These are phyloP conservation scores for Russula lepida DNA, from an alignment of 768 basidiomycete genomes.

Conservation along the genomic window DNA sequence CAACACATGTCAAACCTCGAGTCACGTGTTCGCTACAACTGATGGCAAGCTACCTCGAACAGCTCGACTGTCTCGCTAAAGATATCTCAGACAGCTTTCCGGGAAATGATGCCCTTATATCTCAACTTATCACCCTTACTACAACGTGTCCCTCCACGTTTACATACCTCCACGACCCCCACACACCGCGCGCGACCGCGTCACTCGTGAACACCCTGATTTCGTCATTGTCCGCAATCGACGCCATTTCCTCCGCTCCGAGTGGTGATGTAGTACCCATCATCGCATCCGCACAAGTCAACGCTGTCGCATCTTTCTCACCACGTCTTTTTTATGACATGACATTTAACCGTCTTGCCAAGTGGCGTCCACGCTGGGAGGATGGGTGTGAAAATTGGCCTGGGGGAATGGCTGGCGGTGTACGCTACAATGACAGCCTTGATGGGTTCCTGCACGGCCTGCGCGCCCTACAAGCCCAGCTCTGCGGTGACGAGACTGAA, in stretches of 20 bases:
- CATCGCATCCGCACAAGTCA: slow-evolving; percentile 39
- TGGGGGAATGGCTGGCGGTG: slow-evolving; percentile 28
- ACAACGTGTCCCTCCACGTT: slow-evolving; percentile 47
- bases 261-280: slow-evolving; percentile 15
- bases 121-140: slow-evolving; percentile 27
- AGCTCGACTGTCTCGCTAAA: slow-evolving; percentile 14
- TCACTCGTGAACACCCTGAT: slow-evolving; percentile 36
- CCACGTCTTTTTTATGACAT: slow-evolving; percentile 58
- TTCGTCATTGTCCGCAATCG: slow-evolving; percentile 20
- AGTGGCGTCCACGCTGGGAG: slow-evolving; percentile 50
- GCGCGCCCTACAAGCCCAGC: slow-evolving; percentile 29
- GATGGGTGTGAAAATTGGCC: slow-evolving; percentile 56
- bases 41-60: slow-evolving; percentile 15
- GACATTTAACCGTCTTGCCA: slow-evolving; percentile 50
- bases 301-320: slow-evolving; percentile 54
- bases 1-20: background rate
- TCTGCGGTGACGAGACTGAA: background rate
- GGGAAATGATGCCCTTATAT: slow-evolving; percentile 22
- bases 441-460: slow-evolving; percentile 68
- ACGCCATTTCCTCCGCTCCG: background rate
- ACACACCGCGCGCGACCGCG: slow-evolving; percentile 39
- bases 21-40: slow-evolving; percentile 7
- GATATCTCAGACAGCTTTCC: slow-evolving; percentile 20
- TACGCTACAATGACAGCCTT: slow-evolving; percentile 54
- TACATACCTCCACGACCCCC: slow-evolving; percentile 56